Conservation (phyloP, 2,329 filamentous ascomycete genomes). For the Trichophyton benhamiae region DNA sequence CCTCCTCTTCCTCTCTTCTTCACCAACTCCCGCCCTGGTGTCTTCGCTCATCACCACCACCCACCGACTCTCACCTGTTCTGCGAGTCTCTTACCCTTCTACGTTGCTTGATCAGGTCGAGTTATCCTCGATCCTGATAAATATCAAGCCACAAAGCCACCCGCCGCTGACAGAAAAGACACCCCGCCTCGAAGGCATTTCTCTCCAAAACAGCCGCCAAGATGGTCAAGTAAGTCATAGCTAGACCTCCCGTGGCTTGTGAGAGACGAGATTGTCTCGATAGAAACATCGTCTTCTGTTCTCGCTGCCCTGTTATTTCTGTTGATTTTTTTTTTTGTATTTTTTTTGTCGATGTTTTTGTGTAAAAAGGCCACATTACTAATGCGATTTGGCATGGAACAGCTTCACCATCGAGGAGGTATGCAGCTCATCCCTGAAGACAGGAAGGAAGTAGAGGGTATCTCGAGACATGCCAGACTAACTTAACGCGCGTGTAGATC, state of each 20-base stretch:
- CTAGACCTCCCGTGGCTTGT: neutral
- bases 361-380: neutral
- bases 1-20: conserved; percentile 19
- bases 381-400: conserved; percentile 14
- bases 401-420: conserved; percentile 97
- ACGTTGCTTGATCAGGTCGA: conserved; percentile 26
- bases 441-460: neutral
- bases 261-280: neutral
- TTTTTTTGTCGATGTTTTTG: neutral
- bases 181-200: conserved; percentile 31
- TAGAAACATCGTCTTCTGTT: neutral
- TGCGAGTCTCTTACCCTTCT: neutral
- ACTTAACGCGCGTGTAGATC: conserved; percentile 23
- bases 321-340: neutral
- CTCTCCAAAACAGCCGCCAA: conserved; percentile 56
- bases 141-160: conserved; percentile 8
- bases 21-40: conserved; percentile 8
- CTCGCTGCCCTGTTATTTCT: neutral
- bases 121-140: conserved; percentile 33
- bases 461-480: neutral
- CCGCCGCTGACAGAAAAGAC: conserved; percentile 11
- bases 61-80: neutral
- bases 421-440: conserved; percentile 24
- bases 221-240: conserved; percentile 92
- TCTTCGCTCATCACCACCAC: conserved; percentile 13